Conservation (phyloP, 2,329 filamentous ascomycete genomes). For the Sphaerostilbella broomeana region DNA sequence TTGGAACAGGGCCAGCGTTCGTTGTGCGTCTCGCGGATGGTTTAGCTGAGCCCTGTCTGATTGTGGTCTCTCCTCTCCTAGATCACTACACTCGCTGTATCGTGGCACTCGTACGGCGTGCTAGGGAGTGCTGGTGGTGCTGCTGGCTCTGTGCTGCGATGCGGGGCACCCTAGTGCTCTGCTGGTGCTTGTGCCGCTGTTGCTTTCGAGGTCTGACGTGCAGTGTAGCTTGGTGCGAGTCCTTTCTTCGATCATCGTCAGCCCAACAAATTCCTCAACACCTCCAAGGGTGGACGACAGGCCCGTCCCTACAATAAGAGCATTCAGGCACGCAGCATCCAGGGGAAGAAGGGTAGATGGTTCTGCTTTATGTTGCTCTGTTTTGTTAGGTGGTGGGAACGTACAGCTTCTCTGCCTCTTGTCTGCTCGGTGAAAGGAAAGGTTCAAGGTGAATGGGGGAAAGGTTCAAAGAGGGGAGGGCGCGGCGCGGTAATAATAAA, state of each 20-base stretch:
- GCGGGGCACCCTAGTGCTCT: constrained; percentile 12
- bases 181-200: no score
- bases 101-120: no score
- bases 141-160: constrained; percentile 11
- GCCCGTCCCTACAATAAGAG: background rate
- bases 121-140: no score
- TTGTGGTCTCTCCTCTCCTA: no score
- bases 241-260: constrained; percentile 12
- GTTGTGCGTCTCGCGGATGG: no score
- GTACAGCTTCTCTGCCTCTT: constrained; percentile 10
- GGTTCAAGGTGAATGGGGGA: constrained; percentile 13
- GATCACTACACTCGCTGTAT: no score
- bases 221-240: constrained; percentile 6
- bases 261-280: constrained; percentile 4
- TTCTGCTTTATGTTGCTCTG: no score
- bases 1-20: no score
- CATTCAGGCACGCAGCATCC: background rate
- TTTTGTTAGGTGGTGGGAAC: constrained; percentile 6
- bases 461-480: constrained; percentile 13
- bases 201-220: constrained; percentile 8
- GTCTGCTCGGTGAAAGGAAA: constrained; percentile 13
- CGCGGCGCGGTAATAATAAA: constrained; percentile 15
- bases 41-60: no score
- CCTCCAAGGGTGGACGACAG: no score
- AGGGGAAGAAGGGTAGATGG: background rate